Evolutionary conservation across 805 yeast species (phyloP), one percentile per base, ranked within the genome.

Genomic region (Tetrapisispora taiwanensis): DNA sequence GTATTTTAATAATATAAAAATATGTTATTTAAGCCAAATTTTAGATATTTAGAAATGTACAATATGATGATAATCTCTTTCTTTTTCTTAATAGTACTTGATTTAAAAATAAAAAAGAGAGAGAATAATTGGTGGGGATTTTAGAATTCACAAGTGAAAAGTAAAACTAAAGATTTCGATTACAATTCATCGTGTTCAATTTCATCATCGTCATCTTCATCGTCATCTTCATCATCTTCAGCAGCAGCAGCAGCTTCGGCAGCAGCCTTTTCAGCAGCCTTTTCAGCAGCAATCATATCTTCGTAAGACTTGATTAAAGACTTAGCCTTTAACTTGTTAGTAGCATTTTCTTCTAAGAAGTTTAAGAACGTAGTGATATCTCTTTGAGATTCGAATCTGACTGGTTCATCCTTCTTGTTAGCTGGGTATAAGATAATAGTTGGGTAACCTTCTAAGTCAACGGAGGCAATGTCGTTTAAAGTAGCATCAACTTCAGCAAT

Each of bases 401-500:
- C 65, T 47, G 90, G 88, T 48, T 73, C 71, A 39, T 74, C 67
- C 63, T 79, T 76, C 60, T 78, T 76, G 50, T 84, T 84, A 51
- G 95, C 97, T 58, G 95, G 96, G 74, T 80, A 92, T 46, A 90
- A 74, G 60, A 83, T 75, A 55, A 92, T 70, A 45, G 97, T 90
- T 68, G 98, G 98, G 75, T 85, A 92, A 46, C 97, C 96, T 51
- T 75, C 70, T 54, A 92, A 80, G 39, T 78, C 80, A 53, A 84
- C 83, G 46, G 78, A 81, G 24, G 53, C 45, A 48, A 90, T 86
- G 64, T 92, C 98, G 65, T 92, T 92, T 54, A 71, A 73, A 47
- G 95, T 82, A 63, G 90, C 95, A 68, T 92, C 96, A 45, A 92
- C 68, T 66, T 89, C 79, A 53, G 95, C 96, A 58, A 92, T 70